Evolutionary conservation across 441 rosid genomes (phyloP), one percentile per base, ranked within the genome.

Genomic region (Pelargonium myrrhifolium): DNA sequence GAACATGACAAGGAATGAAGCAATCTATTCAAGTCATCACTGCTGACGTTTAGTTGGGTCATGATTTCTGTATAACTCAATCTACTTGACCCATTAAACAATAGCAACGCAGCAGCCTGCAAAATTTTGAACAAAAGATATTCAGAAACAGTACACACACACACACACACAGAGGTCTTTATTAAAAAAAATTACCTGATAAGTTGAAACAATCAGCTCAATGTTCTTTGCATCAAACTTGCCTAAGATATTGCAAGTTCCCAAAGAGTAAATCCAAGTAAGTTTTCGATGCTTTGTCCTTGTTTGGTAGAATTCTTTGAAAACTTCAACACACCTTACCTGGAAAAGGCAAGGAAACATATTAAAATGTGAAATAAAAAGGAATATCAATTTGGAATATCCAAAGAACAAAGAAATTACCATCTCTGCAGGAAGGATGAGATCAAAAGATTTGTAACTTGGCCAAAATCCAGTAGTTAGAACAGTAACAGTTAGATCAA

Each of bases 401-500:
- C 37, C 37, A 31, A 31, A 31, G 37, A 31, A 31, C 5, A 31
- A 31, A 31, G 37, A 31, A 5, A 35, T 35, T 81, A 92, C 99
- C 98, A 95, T 92, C 82, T 92, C 99, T 28, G 83, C 80, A 4
- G 99, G 98, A 24, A 95, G 93, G 59, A 85, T 95, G 43, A 89
- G 82, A 82, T 95, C 93, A 71, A 86, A 89, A 37, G 99, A 89
- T 69, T 92, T 95, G 76, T 95, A 92, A 78, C 93, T 95, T 40
- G 99, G 98, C 99, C 99, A 95, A 75, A 87, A 90, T 45, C 98
- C 96, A 64, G 98, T 89, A 15, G 99, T 95, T 17, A 95, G 92
- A 77, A 95, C 97, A 74, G 92, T 92, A 24, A 95, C 98, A 0
- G 93, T 76, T 70, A 92, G 81, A 71, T 92, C 98, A 73, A 95